Percentiles rank a stretch among this genome's conserved stretches.
phyloP scores from a whole-genome alignment of 768 basidiomycete genomes.

The Cystobasidium tubakii region DNA sequence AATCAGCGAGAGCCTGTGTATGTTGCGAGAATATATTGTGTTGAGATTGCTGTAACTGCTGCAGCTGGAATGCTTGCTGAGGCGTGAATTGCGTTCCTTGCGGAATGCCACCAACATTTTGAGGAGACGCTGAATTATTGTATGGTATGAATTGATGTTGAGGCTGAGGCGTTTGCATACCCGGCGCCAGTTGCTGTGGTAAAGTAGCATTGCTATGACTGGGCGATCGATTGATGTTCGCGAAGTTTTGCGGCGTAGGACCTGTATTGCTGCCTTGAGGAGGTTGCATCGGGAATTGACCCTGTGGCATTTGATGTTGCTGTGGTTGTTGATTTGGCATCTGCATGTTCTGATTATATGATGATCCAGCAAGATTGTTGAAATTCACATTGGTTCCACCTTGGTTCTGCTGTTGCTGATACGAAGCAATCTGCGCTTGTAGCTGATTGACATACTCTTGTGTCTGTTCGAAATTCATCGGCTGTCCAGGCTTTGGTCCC shows the following conservation, averaged over 20 bases:
- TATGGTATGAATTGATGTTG: not conserved
- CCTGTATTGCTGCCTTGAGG: slow-evolving; percentile 4
- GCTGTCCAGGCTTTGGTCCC: not conserved
- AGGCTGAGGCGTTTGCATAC: slow-evolving; percentile 12
- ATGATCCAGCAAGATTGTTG: not conserved
- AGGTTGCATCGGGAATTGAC: slow-evolving; percentile 11
- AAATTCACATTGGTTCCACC: not conserved
- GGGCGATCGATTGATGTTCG: slow-evolving; percentile 31
- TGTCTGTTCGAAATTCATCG: not conserved
- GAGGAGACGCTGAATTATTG: not conserved
- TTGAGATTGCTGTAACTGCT: not conserved
- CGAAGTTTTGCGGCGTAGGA: not conserved
- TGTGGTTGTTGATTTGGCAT: slow-evolving; percentile 8
- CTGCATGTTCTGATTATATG: slow-evolving; percentile 3
- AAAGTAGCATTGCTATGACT: not conserved
- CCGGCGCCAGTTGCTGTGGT: slow-evolving; percentile 4
- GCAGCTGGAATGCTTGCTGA: slow-evolving; percentile 13
- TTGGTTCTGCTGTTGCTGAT: not conserved
- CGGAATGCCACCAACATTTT: not conserved
- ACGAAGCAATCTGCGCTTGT: slow-evolving; percentile 1
- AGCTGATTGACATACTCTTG: slow-evolving; percentile 11
- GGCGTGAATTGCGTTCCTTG: slow-evolving; percentile 12
- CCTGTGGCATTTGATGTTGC: slow-evolving; percentile 1
- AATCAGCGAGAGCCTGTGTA: not conserved
- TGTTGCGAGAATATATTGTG: not conserved